Base-by-base conservation (phyloP, 2,329 filamentous ascomycete genomes). In the Talaromyces sp. region DNA sequence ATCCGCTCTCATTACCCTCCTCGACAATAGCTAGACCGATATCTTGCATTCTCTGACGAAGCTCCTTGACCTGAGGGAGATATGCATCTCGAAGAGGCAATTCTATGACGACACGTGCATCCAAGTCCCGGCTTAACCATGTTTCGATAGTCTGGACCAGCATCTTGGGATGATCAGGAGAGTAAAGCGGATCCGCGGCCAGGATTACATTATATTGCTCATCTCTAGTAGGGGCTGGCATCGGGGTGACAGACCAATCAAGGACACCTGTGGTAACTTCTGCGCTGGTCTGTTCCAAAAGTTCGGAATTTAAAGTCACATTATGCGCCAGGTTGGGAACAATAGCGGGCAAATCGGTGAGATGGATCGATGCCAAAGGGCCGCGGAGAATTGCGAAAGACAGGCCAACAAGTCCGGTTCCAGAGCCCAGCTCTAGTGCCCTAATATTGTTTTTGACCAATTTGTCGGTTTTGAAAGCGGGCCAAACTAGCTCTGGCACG, bases 391-490 rank as follows among this genome's bases (percentile, higher is more conserved):
- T 86, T 8, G 92, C 91, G 26, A 92, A 91, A 1, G 92, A 89
- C 50, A 97, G 79, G 0, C 94, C 94, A 10, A 96, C 84, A n/a
- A 99, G 82, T 0, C 93, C 93, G 0, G 93, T 97, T 0, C 94
- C 93, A 0, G 93, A 88, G 3, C 93, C 94, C 1, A 97, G 82
- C 71, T 97, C 93, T 9, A 97, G 80, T 6, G 83, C 78, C 29
- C 73, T 72, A 19, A 75, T 63, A 1, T 68, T 67, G 3, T 32
- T 26, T 35, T 27, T 65, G 59, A 32, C 65, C 63, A 48, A 61
- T 54, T 8, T 66, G 61, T 52, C 27, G 9, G 11, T 31, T 10
- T 67, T 66, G 2, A 67, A 62, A 6, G 63, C 61, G 7, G 67
- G 64, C 2, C 69, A 70, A 12, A 76, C 66, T 48, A 76, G 68